Evolutionary conservation across 2,329 filamentous ascomycete genomes (phyloP), one percentile per base, ranked within the genome.

Genomic region (Colletotrichum aenigma): DNA sequence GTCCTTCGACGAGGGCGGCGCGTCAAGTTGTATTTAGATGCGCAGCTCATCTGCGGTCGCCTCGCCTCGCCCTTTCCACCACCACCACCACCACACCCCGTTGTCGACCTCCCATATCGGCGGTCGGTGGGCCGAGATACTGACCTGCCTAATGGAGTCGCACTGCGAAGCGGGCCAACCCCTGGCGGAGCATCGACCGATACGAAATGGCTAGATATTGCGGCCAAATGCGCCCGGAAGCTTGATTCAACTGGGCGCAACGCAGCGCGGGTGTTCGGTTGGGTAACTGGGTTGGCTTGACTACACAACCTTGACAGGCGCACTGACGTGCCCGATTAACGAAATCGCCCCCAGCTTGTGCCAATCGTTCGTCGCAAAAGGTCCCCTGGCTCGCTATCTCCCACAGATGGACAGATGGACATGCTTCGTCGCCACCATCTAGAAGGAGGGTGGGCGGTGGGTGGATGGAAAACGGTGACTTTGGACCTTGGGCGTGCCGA

Each of bases 141-240:
- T 52, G 70, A 76, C 74, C 74, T 76, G 74, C 74, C 74, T 68
- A 64, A 76, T 74, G 58, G 70, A 65, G 70, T 68, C 38, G n/a
- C 32, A 13, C 55, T 13, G n/a, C 62, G 69, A 64, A 67, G 73
- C 73, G 70, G 69, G 73, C 62, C 66, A 56, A 56, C 32, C 56
- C 73, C 62, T 75, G 73, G 69, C 56, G 55, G 56, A 72, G 43
- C 64, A 56, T 73, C 56, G 56, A 56, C 10, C 56, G 73, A 75
- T 68, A 73, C 43, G 73, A 67, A 34, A 55, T 24, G 69, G 30
- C 21, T 58, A 36, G 32, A 61, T 43, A 73, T 62, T 64, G 32
- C 32, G 16, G 38, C 58, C 56, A 38, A 48, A 74, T 60, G 58
- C 66, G 43, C n/a, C n/a, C 24, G 36, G 55, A 73, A 68, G 73